A percentile compares a stretch with the other conserved stretches of the same genome.
phyloP scores from a whole-genome alignment of 2,329 filamentous ascomycete species.

The Fusarium metavorans region DNA sequence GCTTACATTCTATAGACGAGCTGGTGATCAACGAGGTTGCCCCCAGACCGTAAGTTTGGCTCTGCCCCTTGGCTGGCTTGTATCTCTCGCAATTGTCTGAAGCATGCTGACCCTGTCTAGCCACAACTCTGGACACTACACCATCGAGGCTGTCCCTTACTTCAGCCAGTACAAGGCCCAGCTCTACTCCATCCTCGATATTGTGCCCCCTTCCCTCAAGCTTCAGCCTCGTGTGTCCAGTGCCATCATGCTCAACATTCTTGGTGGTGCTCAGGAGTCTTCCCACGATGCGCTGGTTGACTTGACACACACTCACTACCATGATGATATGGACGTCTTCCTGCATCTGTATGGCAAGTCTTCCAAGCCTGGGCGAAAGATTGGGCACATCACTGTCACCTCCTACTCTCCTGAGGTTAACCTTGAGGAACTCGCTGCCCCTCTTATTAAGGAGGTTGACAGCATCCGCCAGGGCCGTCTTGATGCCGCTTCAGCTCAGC shows the following conservation, averaged over 20 bases:
- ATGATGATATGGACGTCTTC: constrained; percentile 61
- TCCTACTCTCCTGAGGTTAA: constrained; percentile 75
- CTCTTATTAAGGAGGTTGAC: constrained; percentile 76
- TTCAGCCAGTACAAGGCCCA: constrained; percentile 94
- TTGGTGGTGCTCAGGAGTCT: constrained; percentile 74
- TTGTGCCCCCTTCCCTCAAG: constrained; percentile 65
- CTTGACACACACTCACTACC: constrained; percentile 58
- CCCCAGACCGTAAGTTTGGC: constrained; percentile 63
- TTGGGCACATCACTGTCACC: constrained; percentile 91
- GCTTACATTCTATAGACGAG: constrained; percentile 53
- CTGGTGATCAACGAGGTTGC: constrained; percentile 90
- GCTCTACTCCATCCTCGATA: constrained; percentile 82
- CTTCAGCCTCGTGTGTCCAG: constrained; percentile 70
- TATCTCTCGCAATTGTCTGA: background rate
- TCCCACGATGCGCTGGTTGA: constrained; percentile 69
- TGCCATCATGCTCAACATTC: constrained; percentile 84
- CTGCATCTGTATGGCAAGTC: constrained; percentile 95
- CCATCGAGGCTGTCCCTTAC: constrained; percentile 89
- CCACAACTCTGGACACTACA: constrained; percentile 96
- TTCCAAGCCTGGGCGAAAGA: constrained; percentile 89
- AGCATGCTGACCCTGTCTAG: constrained; percentile 48
- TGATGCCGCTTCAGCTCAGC: constrained; percentile 51
- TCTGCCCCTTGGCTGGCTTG: background rate
- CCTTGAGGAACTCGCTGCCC: constrained; percentile 68
- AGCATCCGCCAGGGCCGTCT: constrained; percentile 68